Evolutionary conservation across 2,329 filamentous ascomycete species (phyloP), one percentile per base, ranked within the genome.

Genomic region (Neocatenulostroma microsporum): DNA sequence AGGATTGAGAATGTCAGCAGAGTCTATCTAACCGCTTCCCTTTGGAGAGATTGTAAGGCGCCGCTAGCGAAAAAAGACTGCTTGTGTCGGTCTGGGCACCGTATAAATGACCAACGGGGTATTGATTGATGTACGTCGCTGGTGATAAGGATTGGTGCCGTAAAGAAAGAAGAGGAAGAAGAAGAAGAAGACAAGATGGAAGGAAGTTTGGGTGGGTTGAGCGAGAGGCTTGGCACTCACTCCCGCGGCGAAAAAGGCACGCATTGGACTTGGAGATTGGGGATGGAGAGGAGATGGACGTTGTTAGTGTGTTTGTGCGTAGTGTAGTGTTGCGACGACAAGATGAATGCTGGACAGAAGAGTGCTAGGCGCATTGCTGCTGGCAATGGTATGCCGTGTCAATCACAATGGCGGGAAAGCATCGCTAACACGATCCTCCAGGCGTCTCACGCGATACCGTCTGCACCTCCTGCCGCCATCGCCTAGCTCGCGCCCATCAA

Each of bases 11-110:
- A 34, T 94, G 84, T 94, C 63, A 73, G 82, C 85, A 86, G 79
- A 78, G 77, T 76, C 87, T 94, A 94, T 94, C 87, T 94, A 94
- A 89, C 86, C 74, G 82, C 79, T 80, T 76, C 73, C 83, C 81
- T 84, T 85, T 47, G 43, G 30, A 34, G 58, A 62, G 62, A 60
- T 66, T 67, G 76, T n/a, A 84, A 87, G 85, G 84, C 81, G 81
- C 84, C 78, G 87, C 84, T 95, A 95, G 88, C 88, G 88, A 94
- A 87, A 87, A 84, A 84, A 84, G 82, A 82, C 82, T 84, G 82
- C 80, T 67, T 61, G 53, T 57, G 66, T 83, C 69, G 62, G 61
- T 94, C 84, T 94, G 62, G 84, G 84, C 88, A 91, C 78, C 69
- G 24, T 66, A 30, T 78, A 74, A 91, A 94, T 94, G 88, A 79